These are phyloP conservation scores for Entomortierella parvispora DNA, from an alignment of 192 early-diverging fungal genomes.

Conservation along the genomic window DNA sequence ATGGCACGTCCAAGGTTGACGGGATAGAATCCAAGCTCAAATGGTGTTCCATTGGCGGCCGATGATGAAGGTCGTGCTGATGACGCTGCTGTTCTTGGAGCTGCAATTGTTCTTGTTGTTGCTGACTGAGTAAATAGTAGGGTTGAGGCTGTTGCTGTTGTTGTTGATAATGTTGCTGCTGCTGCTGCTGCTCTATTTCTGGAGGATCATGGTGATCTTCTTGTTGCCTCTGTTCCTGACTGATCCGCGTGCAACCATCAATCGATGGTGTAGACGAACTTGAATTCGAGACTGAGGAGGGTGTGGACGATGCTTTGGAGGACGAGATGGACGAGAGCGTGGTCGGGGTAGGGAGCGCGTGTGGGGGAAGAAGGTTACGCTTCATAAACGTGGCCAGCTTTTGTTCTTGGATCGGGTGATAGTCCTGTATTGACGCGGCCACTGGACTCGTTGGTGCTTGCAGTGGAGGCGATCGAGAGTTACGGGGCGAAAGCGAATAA, in stretches of 20 bases:
- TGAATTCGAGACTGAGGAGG: slow-evolving; percentile 8
- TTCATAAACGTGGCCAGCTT: slow-evolving; percentile 50
- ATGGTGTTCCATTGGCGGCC: slow-evolving; percentile 12
- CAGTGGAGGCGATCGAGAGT: neutral
- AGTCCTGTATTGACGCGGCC: slow-evolving; percentile 48
- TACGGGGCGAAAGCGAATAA: too few relatives aligned
- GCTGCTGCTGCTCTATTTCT: slow-evolving; percentile 1
- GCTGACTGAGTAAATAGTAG: neutral
- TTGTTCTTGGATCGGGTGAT: slow-evolving; percentile 43
- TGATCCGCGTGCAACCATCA: slow-evolving; percentile 17
- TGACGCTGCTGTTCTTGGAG: neutral
- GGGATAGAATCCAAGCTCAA: slow-evolving; percentile 35
- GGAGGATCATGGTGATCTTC: neutral
- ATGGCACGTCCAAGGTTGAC: slow-evolving; percentile 38
- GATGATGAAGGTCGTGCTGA: slow-evolving; percentile 11
- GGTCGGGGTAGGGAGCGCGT: slow-evolving; percentile 20
- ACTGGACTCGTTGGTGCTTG: slow-evolving; percentile 35
- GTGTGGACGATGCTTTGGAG: neutral
- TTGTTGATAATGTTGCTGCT: neutral
- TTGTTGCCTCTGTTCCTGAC: neutral
- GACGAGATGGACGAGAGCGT: neutral
- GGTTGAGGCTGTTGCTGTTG: neutral
- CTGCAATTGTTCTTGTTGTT: neutral
- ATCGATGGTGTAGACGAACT: slow-evolving; percentile 19
- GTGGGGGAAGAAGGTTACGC: slow-evolving; percentile 50